Evolutionary conservation across 2,329 filamentous ascomycete species (phyloP).

Genomic region (Epichloe amarillans): DNA sequence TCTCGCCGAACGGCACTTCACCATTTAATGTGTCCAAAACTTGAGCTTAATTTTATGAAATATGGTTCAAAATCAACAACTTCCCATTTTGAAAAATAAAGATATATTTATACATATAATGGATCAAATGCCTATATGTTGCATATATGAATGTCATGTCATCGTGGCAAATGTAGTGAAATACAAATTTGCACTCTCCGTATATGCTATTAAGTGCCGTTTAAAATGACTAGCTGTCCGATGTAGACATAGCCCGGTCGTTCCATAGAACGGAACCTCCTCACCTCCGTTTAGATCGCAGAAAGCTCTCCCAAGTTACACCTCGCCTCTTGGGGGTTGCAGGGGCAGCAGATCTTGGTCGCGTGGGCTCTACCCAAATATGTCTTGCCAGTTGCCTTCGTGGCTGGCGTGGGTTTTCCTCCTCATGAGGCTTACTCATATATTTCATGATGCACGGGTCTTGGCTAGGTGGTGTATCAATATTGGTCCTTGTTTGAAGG

Average conservation of each 20-base stretch:
- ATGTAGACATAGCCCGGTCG: background rate
- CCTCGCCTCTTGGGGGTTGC: constrained; percentile 6
- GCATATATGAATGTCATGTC: background rate
- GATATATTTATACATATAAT: background rate
- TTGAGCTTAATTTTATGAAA: no score
- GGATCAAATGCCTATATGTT: background rate
- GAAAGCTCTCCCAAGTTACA: constrained; percentile 12
- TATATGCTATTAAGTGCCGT: background rate
- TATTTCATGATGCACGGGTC: constrained; percentile 20
- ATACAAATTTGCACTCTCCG: background rate
- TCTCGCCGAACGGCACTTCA: background rate
- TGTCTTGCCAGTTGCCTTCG: constrained; percentile 5
- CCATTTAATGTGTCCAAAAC: background rate
- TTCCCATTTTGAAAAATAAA: background rate
- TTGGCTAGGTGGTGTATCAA: constrained; percentile 26
- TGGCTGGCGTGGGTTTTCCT: constrained; percentile 5
- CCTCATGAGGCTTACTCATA: constrained; percentile 8
- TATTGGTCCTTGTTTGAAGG: constrained; percentile 15
- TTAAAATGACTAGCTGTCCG: background rate
- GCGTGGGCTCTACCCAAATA: constrained; percentile 11
- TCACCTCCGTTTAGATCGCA: constrained; percentile 15
- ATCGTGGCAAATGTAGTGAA: background rate
- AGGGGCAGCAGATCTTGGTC: constrained; percentile 6
- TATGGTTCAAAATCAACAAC: no score
- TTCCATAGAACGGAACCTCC: background rate